A percentile compares a stretch with the other conserved stretches of the same genome.
These are phyloP conservation scores for Phytopythium oedochilum DNA, from an alignment of 352 stramenopile genomes.

Conservation along the genomic window DNA sequence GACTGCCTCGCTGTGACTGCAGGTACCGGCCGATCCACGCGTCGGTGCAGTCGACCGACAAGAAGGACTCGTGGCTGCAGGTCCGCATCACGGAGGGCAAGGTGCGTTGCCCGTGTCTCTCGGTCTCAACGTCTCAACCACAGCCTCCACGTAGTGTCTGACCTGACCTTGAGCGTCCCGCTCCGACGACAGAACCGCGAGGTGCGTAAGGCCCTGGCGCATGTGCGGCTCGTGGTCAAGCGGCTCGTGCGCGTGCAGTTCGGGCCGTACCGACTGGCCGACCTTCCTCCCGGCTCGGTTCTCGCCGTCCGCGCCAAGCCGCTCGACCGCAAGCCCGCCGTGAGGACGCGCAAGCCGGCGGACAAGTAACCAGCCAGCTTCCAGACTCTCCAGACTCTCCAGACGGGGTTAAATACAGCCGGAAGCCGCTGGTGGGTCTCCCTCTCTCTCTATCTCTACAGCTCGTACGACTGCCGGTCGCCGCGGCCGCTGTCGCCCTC, in stretches of 20 bases:
- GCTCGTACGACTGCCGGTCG: constrained; percentile 57
- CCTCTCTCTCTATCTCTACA: too few species aligned
- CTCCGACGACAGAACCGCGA: constrained; percentile 76
- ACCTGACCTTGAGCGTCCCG: neutral
- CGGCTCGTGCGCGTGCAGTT: constrained; percentile 87
- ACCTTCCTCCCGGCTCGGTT: constrained; percentile 69
- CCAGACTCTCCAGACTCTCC: too few species aligned
- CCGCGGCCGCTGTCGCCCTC: constrained; percentile 24
- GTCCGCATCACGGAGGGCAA: constrained; percentile 87
- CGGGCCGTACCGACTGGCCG: constrained; percentile 82
- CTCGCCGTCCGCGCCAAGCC: constrained; percentile 70
- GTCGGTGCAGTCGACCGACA: constrained; percentile 71
- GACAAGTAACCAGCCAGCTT: constrained; percentile 17
- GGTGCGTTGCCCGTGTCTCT: constrained; percentile 28
- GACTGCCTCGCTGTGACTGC: neutral
- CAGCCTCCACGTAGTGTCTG: too few species aligned
- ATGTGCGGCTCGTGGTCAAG: constrained; percentile 86
- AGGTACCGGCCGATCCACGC: constrained; percentile 67
- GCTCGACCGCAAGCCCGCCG: constrained; percentile 12
- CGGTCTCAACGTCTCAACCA: too few species aligned
- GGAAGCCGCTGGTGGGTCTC: too few species aligned
- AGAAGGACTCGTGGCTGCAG: constrained; percentile 88
- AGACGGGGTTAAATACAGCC: too few species aligned
- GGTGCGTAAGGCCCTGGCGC: constrained; percentile 82
- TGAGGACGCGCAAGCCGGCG: constrained; percentile 9